Evolutionary conservation across 2,329 filamentous ascomycete species (phyloP).

Genomic region (Phaeosphaeriaceae sp.): DNA sequence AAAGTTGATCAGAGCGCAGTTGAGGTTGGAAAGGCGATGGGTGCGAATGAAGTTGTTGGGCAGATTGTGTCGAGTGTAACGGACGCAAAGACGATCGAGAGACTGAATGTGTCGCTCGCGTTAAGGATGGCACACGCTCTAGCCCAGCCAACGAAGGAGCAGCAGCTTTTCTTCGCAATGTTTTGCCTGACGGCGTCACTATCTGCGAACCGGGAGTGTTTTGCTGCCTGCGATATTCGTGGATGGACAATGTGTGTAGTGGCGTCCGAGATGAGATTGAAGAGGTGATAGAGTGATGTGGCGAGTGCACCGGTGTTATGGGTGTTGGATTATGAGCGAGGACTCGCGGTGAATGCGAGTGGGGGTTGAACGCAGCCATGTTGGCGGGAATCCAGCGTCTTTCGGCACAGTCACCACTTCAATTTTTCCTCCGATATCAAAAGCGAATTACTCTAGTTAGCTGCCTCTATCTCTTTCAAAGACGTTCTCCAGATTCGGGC

Average conservation of each 20-base stretch:
- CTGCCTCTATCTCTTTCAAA: slow-evolving; percentile 14
- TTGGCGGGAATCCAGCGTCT: slow-evolving; percentile 3
- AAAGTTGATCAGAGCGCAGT: slow-evolving; percentile 20
- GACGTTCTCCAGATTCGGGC: slow-evolving; percentile 10
- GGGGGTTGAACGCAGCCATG: slow-evolving; percentile 28
- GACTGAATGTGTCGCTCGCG: slow-evolving; percentile 11
- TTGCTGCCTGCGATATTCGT: slow-evolving; percentile 50
- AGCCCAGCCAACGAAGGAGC: slow-evolving; percentile 39
- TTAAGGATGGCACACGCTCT: slow-evolving; percentile 34
- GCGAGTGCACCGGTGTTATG: slow-evolving; percentile 45
- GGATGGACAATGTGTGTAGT: slow-evolving; percentile 44
- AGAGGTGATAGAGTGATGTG: slow-evolving; percentile 44
- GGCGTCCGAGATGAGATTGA: slow-evolving; percentile 42
- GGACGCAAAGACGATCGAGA: slow-evolving; percentile 24
- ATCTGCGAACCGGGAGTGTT: slow-evolving; percentile 39
- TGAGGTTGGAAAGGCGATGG: slow-evolving; percentile 25
- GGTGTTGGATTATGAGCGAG: slow-evolving; percentile 19
- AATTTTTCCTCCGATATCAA: background rate
- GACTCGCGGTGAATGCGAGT: slow-evolving; percentile 34
- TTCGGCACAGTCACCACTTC: background rate
- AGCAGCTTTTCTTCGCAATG: slow-evolving; percentile 47
- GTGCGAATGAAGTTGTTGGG: slow-evolving; percentile 30
- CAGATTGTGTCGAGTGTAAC: slow-evolving; percentile 39
- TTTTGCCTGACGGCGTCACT: slow-evolving; percentile 38
- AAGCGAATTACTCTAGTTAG: background rate